A percentile compares a stretch with the other conserved stretches of the same genome.
Evolutionary conservation across 2,329 filamentous ascomycete genomes (phyloP).

Genomic region (Atkinsonella texensis): DNA sequence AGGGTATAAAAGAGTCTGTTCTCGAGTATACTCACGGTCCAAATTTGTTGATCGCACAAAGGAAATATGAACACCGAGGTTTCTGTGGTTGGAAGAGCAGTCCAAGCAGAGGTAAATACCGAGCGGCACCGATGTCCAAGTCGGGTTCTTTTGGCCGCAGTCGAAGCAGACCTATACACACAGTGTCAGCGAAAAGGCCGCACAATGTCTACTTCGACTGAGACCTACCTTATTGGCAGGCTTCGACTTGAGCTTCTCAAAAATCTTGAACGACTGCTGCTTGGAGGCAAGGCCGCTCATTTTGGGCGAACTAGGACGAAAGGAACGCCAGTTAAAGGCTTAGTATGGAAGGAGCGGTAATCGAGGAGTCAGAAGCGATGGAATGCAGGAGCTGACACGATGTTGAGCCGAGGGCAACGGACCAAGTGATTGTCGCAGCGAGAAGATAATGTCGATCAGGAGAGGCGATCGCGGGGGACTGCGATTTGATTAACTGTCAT

Average conservation of each 20-base stretch:
- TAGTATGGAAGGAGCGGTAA: background rate
- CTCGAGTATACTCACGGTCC: constrained; percentile 58
- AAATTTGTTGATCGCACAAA: constrained; percentile 98
- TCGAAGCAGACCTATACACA: constrained; percentile 80
- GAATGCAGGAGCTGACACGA: background rate
- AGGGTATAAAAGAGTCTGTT: background rate
- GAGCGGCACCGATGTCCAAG: constrained; percentile 94
- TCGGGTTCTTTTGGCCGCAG: constrained; percentile 93
- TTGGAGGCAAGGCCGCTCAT: constrained; percentile 71
- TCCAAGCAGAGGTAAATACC: constrained; percentile 97
- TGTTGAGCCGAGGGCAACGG: background rate
- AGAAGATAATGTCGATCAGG: constrained; percentile 18
- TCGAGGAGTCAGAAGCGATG: background rate
- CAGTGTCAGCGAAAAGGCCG: background rate
- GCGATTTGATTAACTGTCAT: constrained; percentile 30
- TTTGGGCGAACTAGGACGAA: constrained; percentile 19
- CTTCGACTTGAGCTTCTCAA: constrained; percentile 93
- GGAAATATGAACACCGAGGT: constrained; percentile 96
- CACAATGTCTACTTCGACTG: no score
- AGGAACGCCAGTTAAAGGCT: background rate
- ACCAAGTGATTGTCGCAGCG: background rate
- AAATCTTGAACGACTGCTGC: constrained; percentile 91
- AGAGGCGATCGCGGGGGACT: constrained; percentile 20
- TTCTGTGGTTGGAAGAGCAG: constrained; percentile 93
- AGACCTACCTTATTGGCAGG: constrained; percentile 76